Percentiles rank a stretch among this genome's conserved stretches.
These are phyloP conservation scores for Mucor piriformis DNA, from an alignment of 371 early-diverging fungal species.

Conservation along the genomic window DNA sequence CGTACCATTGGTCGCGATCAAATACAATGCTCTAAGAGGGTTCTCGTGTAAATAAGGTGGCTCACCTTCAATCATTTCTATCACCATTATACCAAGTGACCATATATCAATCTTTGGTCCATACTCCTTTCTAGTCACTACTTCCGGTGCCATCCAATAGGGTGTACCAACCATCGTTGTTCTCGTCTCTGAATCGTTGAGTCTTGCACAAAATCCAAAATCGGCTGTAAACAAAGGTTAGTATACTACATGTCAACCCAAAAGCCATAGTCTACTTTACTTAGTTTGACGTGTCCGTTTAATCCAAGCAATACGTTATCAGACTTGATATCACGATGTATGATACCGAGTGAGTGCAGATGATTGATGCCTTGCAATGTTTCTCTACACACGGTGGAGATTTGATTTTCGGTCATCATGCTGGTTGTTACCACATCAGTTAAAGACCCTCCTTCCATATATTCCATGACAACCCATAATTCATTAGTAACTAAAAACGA, in stretches of 20 bases:
- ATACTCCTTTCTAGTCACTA: constrained; percentile 88
- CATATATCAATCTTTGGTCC: constrained; percentile 91
- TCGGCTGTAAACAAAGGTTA: constrained; percentile 56
- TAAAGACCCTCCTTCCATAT: constrained; percentile 90
- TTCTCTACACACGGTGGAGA: constrained; percentile 83
- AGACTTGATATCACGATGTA: constrained; percentile 94
- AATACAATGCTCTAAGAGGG: constrained; percentile 79
- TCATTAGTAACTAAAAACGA: constrained; percentile 76
- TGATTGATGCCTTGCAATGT: constrained; percentile 56
- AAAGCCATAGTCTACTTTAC: constrained; percentile 31
- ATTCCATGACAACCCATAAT: constrained; percentile 89
- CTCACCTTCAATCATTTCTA: constrained; percentile 83
- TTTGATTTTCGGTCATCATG: constrained; percentile 88
- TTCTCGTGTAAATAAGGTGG: constrained; percentile 90
- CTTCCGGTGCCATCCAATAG: constrained; percentile 93
- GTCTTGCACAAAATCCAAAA: constrained; percentile 90
- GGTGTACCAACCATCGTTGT: constrained; percentile 87
- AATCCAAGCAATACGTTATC: constrained; percentile 89
- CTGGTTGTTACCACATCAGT: constrained; percentile 82
- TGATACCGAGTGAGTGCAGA: constrained; percentile 85
- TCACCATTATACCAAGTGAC: constrained; percentile 91
- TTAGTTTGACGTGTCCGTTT: constrained; percentile 85
- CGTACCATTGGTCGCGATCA: constrained; percentile 90
- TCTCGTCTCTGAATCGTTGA: constrained; percentile 70
- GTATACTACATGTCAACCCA: not conserved